Conservation (phyloP, 2,329 filamentous ascomycete species). For the Grosmannia penicillata region DNA sequence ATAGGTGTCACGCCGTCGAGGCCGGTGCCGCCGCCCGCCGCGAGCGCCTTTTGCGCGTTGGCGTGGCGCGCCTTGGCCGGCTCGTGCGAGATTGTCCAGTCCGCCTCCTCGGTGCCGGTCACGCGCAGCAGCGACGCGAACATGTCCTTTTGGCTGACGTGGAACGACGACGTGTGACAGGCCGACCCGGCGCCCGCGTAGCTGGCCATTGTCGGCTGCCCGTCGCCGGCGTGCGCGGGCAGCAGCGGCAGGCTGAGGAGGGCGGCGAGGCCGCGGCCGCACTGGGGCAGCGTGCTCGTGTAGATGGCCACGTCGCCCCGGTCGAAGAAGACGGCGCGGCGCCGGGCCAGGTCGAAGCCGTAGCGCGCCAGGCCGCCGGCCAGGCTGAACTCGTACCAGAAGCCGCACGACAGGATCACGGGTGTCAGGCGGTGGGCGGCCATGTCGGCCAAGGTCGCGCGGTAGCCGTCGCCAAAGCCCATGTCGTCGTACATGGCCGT, state of each 20-base stretch:
- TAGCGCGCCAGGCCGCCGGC: conserved; percentile 13
- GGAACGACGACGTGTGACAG: conserved; percentile 41
- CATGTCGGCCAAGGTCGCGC: conserved; percentile 19
- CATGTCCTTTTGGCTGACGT: conserved; percentile 48
- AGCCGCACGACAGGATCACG: conserved; percentile 25
- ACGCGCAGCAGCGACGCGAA: conserved; percentile 45
- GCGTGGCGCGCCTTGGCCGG: conserved; percentile 28
- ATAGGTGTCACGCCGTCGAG: conserved; percentile 18
- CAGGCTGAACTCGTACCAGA: conserved; percentile 39
- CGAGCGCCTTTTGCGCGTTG: conserved; percentile 28
- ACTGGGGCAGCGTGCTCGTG: conserved; percentile 43
- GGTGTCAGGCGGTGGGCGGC: conserved; percentile 18
- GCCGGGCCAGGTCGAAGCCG: conserved; percentile 14
- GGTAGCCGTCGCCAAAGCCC: conserved; percentile 9
- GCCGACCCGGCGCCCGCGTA: not conserved
- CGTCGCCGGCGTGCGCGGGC: conserved; percentile 2
- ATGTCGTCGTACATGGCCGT: conserved; percentile 9
- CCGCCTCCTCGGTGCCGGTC: conserved; percentile 36
- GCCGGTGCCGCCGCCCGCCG: conserved; percentile 1
- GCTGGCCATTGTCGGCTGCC: conserved; percentile 5
- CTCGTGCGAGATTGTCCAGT: conserved; percentile 44
- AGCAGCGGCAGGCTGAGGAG: conserved; percentile 27
- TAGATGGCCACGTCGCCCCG: conserved; percentile 41
- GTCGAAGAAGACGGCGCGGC: conserved; percentile 26
- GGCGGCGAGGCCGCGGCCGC: conserved; percentile 21